Percentiles rank a stretch among this genome's conserved stretches.
Evolutionary conservation across 371 early-diverging fungal genomes (phyloP).

Genomic region (Capniomyces stellatus): DNA sequence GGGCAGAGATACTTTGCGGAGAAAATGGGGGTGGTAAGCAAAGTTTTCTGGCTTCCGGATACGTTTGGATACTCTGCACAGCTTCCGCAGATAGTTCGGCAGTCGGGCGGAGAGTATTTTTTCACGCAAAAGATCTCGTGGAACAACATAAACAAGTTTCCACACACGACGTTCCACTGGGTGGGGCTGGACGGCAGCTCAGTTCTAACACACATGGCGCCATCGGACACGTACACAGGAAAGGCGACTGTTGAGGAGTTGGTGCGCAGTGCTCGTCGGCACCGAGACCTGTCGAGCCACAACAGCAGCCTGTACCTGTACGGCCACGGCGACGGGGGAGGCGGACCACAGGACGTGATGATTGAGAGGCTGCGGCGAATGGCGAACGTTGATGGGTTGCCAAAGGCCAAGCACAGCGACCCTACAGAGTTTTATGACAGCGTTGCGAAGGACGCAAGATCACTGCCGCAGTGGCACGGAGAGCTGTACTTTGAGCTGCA

Average conservation of each 20-base stretch:
- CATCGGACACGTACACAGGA: slow-evolving; percentile 62
- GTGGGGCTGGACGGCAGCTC: slow-evolving; percentile 48
- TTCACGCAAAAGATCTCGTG: slow-evolving; percentile 96
- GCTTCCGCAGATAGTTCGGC: slow-evolving; percentile 79
- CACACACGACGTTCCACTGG: slow-evolving; percentile 84
- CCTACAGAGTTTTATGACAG: slow-evolving; percentile 62
- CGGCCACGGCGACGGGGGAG: slow-evolving; percentile 96
- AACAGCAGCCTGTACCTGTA: slow-evolving; percentile 69
- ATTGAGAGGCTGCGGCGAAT: slow-evolving; percentile 63
- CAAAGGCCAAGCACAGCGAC: slow-evolving; percentile 47
- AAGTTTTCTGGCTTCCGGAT: slow-evolving; percentile 92
- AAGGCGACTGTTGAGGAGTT: slow-evolving; percentile 38
- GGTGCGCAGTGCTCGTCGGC: slow-evolving; percentile 43
- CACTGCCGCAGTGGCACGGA: slow-evolving; percentile 73
- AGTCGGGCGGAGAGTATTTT: slow-evolving; percentile 74
- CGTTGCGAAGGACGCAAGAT: slow-evolving; percentile 40
- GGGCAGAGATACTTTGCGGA: slow-evolving; percentile 76
- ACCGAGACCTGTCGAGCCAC: slow-evolving; percentile 62
- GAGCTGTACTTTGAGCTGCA: slow-evolving; percentile 94
- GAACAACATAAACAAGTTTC: slow-evolving; percentile 98
- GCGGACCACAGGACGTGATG: slow-evolving; percentile 78
- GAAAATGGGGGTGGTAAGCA: slow-evolving; percentile 59
- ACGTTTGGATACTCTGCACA: slow-evolving; percentile 61
- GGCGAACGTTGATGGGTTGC: slow-evolving; percentile 53
- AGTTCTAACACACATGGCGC: slow-evolving; percentile 67